Evolutionary conservation across 2,329 filamentous ascomycete genomes (phyloP).

Genomic region (Metarhizium humberi): DNA sequence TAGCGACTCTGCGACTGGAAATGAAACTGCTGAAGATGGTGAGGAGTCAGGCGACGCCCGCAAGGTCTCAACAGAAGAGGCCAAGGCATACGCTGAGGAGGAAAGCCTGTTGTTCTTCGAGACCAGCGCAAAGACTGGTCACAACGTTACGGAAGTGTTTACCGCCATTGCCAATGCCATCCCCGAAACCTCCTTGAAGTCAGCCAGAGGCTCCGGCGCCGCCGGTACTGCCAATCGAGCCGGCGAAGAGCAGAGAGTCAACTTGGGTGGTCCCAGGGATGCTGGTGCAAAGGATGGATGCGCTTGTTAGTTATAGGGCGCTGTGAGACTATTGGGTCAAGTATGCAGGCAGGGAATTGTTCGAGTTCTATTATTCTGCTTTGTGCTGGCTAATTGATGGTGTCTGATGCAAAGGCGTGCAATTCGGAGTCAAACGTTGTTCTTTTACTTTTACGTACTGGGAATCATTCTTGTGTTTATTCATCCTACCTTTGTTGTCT

Average conservation of each 20-base stretch:
- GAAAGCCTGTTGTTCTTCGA: slow-evolving; percentile 94
- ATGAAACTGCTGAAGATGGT: slow-evolving; percentile 45
- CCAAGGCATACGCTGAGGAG: slow-evolving; percentile 87
- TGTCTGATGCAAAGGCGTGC: slow-evolving; percentile 11
- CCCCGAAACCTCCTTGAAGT: slow-evolving; percentile 93
- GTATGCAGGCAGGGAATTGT: slow-evolving; percentile 1
- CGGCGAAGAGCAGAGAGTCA: slow-evolving; percentile 68
- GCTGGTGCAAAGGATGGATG: slow-evolving; percentile 81
- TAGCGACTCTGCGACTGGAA: slow-evolving; percentile 41
- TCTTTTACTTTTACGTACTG: background rate
- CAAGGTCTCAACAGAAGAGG: slow-evolving; percentile 85
- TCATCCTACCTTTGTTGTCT: background rate
- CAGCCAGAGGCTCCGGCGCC: slow-evolving; percentile 63
- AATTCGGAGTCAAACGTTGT: slow-evolving; percentile 7
- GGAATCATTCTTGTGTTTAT: slow-evolving; percentile 1
- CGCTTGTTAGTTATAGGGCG: slow-evolving; percentile 55
- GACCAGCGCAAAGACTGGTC: slow-evolving; percentile 92
- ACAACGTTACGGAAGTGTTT: slow-evolving; percentile 92
- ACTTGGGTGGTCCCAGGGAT: slow-evolving; percentile 65
- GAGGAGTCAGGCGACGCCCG: slow-evolving; percentile 64
- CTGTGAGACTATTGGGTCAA: background rate
- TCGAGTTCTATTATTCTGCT: background rate
- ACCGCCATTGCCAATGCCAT: slow-evolving; percentile 98
- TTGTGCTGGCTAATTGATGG: slow-evolving; percentile 6
- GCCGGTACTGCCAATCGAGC: slow-evolving; percentile 49